Evolutionary conservation across 441 rosid species (phyloP).

Genomic region (Metrosideros polymorpha): DNA sequence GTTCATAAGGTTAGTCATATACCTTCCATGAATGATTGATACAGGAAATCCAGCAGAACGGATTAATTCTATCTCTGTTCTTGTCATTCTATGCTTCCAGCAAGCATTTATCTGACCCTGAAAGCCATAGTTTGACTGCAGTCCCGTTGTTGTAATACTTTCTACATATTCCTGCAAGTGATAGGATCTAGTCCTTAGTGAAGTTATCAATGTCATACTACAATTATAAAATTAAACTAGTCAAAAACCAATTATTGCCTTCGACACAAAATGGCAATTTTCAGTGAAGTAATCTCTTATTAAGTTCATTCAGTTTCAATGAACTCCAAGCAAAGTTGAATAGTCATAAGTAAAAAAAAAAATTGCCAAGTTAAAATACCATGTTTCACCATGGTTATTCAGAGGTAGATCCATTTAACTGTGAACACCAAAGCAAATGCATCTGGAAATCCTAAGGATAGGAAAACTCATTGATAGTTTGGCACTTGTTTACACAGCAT

Average conservation of each 20-base stretch:
- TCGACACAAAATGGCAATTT: not conserved
- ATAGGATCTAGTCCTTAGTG: not conserved
- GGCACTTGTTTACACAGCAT: not conserved
- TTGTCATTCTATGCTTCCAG: conserved; percentile 77
- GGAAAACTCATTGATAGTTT: not conserved
- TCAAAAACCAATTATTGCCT: not conserved
- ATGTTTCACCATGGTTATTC: not conserved
- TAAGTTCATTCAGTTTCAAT: not conserved
- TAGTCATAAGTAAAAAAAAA: not conserved
- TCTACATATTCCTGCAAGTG: conserved; percentile 75
- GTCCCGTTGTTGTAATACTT: conserved; percentile 70
- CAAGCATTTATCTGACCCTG: conserved; percentile 94
- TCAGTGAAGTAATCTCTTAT: not conserved
- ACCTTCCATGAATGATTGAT: conserved; percentile 96
- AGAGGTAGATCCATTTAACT: not conserved
- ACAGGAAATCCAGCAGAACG: conserved; percentile 74
- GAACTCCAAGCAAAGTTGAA: not conserved
- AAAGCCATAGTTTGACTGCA: conserved; percentile 82
- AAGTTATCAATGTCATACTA: not conserved
- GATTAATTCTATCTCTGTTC: conserved; percentile 47
- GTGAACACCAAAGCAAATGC: not conserved
- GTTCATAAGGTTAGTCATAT: not conserved
- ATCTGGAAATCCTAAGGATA: not conserved
- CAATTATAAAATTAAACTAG: not conserved
- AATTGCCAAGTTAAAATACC: not conserved